These are phyloP conservation scores for Scenedesmus sp. DNA, from an alignment of 163 green algal species.

Conservation along the genomic window DNA sequence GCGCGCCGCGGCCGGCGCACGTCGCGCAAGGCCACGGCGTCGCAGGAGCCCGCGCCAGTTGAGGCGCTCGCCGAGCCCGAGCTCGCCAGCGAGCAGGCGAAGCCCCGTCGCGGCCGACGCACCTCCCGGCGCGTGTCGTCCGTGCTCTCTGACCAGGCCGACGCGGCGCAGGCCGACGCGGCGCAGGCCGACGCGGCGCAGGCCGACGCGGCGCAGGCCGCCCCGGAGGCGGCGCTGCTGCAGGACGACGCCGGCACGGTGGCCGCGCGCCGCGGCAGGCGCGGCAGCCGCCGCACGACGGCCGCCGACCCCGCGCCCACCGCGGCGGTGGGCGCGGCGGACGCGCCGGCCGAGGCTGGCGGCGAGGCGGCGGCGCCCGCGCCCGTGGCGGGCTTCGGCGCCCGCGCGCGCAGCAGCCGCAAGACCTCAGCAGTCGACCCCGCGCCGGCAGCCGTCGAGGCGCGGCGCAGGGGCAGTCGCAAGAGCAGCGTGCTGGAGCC, in stretches of 20 bases:
- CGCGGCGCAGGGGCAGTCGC: constrained; percentile 20
- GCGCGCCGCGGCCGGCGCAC: constrained; percentile 10
- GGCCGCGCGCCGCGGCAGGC: no score
- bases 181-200: no score
- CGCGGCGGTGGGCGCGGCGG: no score
- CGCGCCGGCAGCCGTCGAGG: background rate
- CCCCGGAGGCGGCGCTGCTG: no score
- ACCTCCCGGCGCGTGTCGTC: constrained; percentile 11
- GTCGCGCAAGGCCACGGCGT: constrained; percentile 28
- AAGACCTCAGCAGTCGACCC: constrained; percentile 15
- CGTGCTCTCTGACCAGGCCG: constrained; percentile 30
- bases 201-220: no score
- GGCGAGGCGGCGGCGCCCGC: no score
- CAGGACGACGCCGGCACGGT: no score
- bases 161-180: no score
- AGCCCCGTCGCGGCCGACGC: constrained; percentile 4
- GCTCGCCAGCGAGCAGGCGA: background rate
- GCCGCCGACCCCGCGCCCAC: no score
- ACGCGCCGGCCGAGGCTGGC: no score
- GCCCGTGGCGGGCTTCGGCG: no score
- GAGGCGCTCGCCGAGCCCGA: no score
- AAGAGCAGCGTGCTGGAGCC: constrained; percentile 29
- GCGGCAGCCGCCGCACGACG: constrained; percentile 4
- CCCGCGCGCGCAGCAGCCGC: constrained; percentile 37
- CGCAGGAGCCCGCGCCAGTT: constrained; percentile 2